A percentile compares a stretch with the other conserved stretches of the same genome.
These are phyloP conservation scores for Grosmannia huntii DNA, from an alignment of 2,329 filamentous ascomycete species.

Conservation along the genomic window DNA sequence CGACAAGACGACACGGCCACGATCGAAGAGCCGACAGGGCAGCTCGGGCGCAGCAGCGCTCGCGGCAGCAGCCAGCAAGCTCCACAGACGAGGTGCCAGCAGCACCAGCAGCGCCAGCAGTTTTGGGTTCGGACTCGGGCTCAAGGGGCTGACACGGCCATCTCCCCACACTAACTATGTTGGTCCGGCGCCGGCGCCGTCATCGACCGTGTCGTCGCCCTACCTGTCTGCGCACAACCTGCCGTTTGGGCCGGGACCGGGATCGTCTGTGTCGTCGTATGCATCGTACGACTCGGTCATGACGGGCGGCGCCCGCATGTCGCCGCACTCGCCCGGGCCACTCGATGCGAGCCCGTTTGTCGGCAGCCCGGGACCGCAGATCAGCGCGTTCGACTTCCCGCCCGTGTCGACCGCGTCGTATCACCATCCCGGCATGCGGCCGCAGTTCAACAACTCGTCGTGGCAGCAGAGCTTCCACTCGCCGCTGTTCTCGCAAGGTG, in stretches of 20 bases:
- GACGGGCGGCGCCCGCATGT: conserved; percentile 9
- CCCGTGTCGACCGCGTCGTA: not conserved
- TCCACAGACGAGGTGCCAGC: conserved; percentile 12
- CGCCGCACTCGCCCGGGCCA: conserved; percentile 11
- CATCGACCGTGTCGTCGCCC: conserved; percentile 12
- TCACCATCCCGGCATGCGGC: conserved; percentile 13
- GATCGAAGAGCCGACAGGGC: conserved; percentile 6
- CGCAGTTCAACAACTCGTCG: conserved; percentile 10
- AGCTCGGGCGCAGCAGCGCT: conserved; percentile 5
- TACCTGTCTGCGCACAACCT: conserved; percentile 8
- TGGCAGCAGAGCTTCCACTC: conserved; percentile 14
- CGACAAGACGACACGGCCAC: conserved; percentile 19
- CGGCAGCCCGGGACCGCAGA: conserved; percentile 11
- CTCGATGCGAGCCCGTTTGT: conserved; percentile 12
- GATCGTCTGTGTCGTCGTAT: conserved; percentile 14
- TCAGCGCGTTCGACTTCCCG: conserved; percentile 11
- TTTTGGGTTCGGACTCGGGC: conserved; percentile 13
- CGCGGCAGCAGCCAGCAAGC: conserved; percentile 7
- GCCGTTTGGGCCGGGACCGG: conserved; percentile 7
- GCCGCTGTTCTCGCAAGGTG: conserved; percentile 11
- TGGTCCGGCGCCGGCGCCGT: conserved; percentile 11
- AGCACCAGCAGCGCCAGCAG: conserved; percentile 12
- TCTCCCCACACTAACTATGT: conserved; percentile 15
- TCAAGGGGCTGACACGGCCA: conserved; percentile 13
- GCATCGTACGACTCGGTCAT: conserved; percentile 13